Percentiles rank a stretch among this genome's conserved stretches.
phyloP scores from a whole-genome alignment of 1,284 basidiomycete genomes.

The Cronartium quercuum region DNA sequence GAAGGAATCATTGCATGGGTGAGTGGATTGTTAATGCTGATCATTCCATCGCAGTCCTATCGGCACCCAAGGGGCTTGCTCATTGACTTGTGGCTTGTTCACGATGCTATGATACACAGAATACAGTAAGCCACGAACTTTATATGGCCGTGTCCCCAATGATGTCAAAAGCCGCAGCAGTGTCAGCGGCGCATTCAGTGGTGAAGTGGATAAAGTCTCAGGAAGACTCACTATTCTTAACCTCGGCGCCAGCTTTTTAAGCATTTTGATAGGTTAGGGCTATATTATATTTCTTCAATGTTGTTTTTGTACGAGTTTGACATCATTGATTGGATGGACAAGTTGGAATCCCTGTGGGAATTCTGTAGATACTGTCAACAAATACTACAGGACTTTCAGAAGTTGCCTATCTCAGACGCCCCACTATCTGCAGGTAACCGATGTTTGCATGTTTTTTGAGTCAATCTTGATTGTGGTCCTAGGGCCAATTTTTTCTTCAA shows the following conservation, averaged over 20 bases:
- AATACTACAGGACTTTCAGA: too few relatives aligned
- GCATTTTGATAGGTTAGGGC: too few relatives aligned
- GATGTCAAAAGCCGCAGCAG: slow-evolving; percentile 74
- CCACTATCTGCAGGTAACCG: too few relatives aligned
- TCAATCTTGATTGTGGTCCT: too few relatives aligned
- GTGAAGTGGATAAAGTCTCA: slow-evolving; percentile 84
- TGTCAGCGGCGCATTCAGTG: slow-evolving; percentile 79
- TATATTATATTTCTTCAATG: too few relatives aligned
- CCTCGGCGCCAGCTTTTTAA: slow-evolving; percentile 46
- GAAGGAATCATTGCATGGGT: slow-evolving; percentile 90
- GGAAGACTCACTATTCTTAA: slow-evolving; percentile 66
- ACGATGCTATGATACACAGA: slow-evolving; percentile 54
- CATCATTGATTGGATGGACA: too few relatives aligned
- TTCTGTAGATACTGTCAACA: too few relatives aligned
- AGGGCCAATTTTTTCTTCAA: too few relatives aligned
- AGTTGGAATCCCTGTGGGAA: too few relatives aligned
- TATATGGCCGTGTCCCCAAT: slow-evolving; percentile 76
- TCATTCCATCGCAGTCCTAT: neutral
- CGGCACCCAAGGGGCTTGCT: neutral
- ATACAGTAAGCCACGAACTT: slow-evolving; percentile 84
- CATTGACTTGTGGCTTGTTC: neutral
- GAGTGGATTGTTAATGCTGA: slow-evolving; percentile 45
- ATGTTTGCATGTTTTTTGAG: too few relatives aligned
- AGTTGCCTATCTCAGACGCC: too few relatives aligned
- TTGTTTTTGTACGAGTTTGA: too few relatives aligned